These are phyloP conservation scores for Podospora comata DNA, from an alignment of 495 filamentous ascomycete species.

Conservation along the genomic window DNA sequence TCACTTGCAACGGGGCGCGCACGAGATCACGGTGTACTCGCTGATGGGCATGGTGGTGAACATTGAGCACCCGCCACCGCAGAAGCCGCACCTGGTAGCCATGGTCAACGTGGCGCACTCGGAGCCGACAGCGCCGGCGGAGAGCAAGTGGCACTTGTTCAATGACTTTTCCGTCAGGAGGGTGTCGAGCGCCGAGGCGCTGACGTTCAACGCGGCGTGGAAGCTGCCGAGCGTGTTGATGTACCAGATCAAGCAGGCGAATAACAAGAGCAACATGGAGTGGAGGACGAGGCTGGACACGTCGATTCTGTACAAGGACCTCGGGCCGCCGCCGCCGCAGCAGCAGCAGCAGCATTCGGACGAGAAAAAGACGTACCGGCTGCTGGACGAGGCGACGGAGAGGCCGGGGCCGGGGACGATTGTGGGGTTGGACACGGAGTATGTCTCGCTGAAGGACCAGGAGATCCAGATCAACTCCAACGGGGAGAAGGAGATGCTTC, in stretches of 20 bases:
- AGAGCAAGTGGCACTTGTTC: conserved; percentile 85
- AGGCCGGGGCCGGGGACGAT: conserved; percentile 65
- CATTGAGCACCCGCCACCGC: conserved; percentile 75
- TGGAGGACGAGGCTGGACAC: conserved; percentile 87
- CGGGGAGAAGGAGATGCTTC: conserved; percentile 78
- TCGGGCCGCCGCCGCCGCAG: conserved; percentile 15
- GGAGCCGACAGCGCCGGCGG: conserved; percentile 46
- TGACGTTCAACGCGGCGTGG: conserved; percentile 84
- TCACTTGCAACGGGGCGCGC: conserved; percentile 58
- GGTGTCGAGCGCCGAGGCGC: conserved; percentile 72
- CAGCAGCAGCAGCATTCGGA: conserved; percentile 27
- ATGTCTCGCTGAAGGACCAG: conserved; percentile 83
- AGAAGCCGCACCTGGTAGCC: conserved; percentile 87
- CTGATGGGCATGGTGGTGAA: conserved; percentile 87
- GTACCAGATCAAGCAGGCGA: conserved; percentile 74
- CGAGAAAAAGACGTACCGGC: conserved; percentile 47
- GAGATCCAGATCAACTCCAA: conserved; percentile 93
- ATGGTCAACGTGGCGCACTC: conserved; percentile 84
- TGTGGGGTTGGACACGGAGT: conserved; percentile 92
- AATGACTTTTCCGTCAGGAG: conserved; percentile 93
- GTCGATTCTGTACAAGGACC: conserved; percentile 72
- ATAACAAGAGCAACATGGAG: conserved; percentile 71
- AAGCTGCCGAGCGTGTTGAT: conserved; percentile 83
- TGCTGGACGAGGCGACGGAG: conserved; percentile 62
- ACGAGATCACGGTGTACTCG: conserved; percentile 79